Conservation (phyloP, 192 early-diverging fungal species). For the Jimgerdemannia lactiflua region DNA sequence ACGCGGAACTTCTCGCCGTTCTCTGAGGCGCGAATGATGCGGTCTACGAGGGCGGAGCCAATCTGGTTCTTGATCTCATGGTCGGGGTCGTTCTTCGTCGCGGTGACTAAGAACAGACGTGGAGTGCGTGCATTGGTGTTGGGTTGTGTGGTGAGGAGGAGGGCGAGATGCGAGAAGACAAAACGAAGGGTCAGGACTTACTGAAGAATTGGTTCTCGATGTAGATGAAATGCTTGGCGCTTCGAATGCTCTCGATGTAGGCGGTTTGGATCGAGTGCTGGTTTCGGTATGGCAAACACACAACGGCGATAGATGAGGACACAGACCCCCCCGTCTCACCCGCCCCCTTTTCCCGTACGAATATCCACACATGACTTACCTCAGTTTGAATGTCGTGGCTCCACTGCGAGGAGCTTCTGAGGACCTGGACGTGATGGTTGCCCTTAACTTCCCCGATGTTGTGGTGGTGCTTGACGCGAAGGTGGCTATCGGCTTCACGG, state of each 20-base stretch:
- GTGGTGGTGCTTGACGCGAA: slow-evolving; percentile 35
- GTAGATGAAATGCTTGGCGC: slow-evolving; percentile 80
- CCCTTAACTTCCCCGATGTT: slow-evolving; percentile 54
- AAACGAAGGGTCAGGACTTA: slow-evolving; percentile 17
- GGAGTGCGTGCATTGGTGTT: background rate
- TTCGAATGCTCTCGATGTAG: slow-evolving; percentile 66
- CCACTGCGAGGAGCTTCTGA: slow-evolving; percentile 68
- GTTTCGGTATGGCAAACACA: background rate
- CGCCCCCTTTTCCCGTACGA: too few species aligned
- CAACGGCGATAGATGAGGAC: background rate
- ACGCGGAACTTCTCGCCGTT: slow-evolving; percentile 71
- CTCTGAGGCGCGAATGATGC: slow-evolving; percentile 69
- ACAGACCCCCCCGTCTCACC: background rate
- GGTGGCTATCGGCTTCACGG: slow-evolving; percentile 55
- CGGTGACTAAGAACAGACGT: slow-evolving; percentile 34
- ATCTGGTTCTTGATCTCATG: slow-evolving; percentile 78
- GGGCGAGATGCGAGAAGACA: background rate
- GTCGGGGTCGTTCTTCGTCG: slow-evolving; percentile 36
- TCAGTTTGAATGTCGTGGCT: slow-evolving; percentile 61
- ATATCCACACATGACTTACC: slow-evolving; percentile 10
- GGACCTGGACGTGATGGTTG: slow-evolving; percentile 58
- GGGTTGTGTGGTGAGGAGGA: background rate
- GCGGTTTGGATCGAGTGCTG: slow-evolving; percentile 77
- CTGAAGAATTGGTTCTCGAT: slow-evolving; percentile 95
- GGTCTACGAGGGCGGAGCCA: slow-evolving; percentile 73